A percentile compares a stretch with the other conserved stretches of the same genome.
phyloP scores from a whole-genome alignment of 148 eudicot genomes.

The Camellia lanceoleosa region DNA sequence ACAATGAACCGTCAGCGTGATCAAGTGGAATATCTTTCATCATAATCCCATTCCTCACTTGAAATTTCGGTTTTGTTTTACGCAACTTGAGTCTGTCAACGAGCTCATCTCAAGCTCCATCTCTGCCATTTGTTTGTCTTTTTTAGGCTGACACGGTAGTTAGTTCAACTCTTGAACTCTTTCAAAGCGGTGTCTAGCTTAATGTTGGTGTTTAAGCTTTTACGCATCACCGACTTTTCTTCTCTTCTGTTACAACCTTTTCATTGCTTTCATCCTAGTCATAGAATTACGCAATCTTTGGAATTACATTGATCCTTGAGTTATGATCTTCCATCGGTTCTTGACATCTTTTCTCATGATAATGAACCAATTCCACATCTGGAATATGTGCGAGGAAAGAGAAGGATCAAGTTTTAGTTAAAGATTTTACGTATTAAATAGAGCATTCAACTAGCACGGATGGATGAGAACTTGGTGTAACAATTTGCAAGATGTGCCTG shows the following conservation, averaged over 20 bases:
- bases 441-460: neutral
- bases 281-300: too few species aligned
- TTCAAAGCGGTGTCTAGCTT: slow-evolving; percentile 40
- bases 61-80: slow-evolving; percentile 34
- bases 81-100: slow-evolving; percentile 27
- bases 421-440: neutral
- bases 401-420: neutral
- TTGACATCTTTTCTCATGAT: slow-evolving; percentile 15
- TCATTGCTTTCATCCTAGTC: slow-evolving; percentile 55
- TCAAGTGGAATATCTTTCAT: slow-evolving; percentile 95
- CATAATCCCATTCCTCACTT: slow-evolving; percentile 36
- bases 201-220: slow-evolving; percentile 24
- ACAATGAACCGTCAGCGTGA: slow-evolving; percentile 41
- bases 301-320: too few species aligned
- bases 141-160: slow-evolving; percentile 23
- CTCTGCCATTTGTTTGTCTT: slow-evolving; percentile 21
- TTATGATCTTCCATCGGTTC: slow-evolving; percentile 21
- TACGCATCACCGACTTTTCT: slow-evolving; percentile 29
- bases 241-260: slow-evolving; percentile 45
- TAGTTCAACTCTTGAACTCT: slow-evolving; percentile 44
- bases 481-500: neutral
- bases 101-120: slow-evolving; percentile 13
- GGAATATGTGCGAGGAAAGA: slow-evolving; percentile 17
- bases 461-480: neutral
- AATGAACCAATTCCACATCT: slow-evolving; percentile 31